Conservation (phyloP, 768 basidiomycete species). For the Suillus ampliporus region DNA sequence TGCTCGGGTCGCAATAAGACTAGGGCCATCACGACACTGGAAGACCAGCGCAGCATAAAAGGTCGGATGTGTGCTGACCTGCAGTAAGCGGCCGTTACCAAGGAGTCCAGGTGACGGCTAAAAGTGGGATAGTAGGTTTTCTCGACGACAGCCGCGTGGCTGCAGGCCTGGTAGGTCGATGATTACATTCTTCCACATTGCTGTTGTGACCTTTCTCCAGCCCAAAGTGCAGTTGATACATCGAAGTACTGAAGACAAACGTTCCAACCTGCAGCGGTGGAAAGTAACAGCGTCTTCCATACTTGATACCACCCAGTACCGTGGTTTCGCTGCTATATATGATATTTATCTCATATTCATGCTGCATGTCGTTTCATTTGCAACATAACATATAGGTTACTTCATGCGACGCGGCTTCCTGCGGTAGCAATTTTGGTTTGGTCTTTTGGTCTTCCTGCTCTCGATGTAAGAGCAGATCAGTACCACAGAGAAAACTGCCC, state of each 20-base stretch:
- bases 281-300: not conserved
- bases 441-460: conserved; percentile 1
- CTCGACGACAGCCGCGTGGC: not conserved
- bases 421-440: not conserved
- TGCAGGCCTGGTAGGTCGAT: not conserved
- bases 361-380: not conserved
- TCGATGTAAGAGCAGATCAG: conserved; percentile 1
- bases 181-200: not conserved
- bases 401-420: not conserved
- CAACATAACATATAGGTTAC: not conserved
- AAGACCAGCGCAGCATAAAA: not conserved
- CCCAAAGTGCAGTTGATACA: not conserved
- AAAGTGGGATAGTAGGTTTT: not conserved
- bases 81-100: not conserved
- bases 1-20: not conserved
- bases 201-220: not conserved
- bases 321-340: not conserved
- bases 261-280: not conserved
- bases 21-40: not conserved
- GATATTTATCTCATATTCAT: conserved; percentile 1
- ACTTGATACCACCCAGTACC: not conserved
- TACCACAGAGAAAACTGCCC: not conserved
- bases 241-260: not conserved
- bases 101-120: not conserved
- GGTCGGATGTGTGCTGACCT: not conserved